Conservation (phyloP, 2,329 filamentous ascomycete species). For the Epichloe glyceriae region DNA sequence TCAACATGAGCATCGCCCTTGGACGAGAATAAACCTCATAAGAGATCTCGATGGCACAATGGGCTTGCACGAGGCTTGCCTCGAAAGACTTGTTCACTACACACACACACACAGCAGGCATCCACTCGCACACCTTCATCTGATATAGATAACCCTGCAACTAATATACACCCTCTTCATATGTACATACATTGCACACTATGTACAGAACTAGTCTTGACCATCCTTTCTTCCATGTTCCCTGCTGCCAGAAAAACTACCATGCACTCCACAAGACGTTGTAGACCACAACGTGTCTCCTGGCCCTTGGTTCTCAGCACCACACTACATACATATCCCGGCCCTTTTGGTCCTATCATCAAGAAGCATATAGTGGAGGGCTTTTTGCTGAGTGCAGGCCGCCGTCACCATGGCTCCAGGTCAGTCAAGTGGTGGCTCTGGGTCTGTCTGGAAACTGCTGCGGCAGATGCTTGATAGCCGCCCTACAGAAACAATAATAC, state of each 20-base stretch:
- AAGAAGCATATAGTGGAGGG: not conserved
- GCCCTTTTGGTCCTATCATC: not conserved
- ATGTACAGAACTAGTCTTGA: slow-evolving; percentile 8
- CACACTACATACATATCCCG: not conserved
- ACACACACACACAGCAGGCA: not conserved
- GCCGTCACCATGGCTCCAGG: not conserved
- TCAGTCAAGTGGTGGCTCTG: not conserved
- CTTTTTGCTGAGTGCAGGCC: not conserved
- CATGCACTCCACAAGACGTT: slow-evolving; percentile 7
- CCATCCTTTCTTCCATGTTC: slow-evolving; percentile 3
- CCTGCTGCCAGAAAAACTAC: slow-evolving; percentile 1
- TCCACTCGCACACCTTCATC: slow-evolving; percentile 3
- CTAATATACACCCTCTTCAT: slow-evolving; percentile 14
- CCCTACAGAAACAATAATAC: not conserved
- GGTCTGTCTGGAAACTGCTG: slow-evolving; percentile 1
- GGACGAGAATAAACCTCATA: too few relatives aligned
- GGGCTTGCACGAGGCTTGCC: not conserved
- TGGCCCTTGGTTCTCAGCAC: slow-evolving; percentile 4
- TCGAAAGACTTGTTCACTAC: not conserved
- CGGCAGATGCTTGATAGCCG: slow-evolving; percentile 2
- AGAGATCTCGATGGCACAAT: not conserved
- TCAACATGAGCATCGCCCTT: not conserved
- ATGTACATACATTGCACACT: slow-evolving; percentile 11
- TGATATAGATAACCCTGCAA: slow-evolving; percentile 18
- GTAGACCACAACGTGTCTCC: slow-evolving; percentile 11